These are phyloP conservation scores for Grigorovia yakushimaensis DNA, from an alignment of 805 yeast genomes.

Conservation along the genomic window DNA sequence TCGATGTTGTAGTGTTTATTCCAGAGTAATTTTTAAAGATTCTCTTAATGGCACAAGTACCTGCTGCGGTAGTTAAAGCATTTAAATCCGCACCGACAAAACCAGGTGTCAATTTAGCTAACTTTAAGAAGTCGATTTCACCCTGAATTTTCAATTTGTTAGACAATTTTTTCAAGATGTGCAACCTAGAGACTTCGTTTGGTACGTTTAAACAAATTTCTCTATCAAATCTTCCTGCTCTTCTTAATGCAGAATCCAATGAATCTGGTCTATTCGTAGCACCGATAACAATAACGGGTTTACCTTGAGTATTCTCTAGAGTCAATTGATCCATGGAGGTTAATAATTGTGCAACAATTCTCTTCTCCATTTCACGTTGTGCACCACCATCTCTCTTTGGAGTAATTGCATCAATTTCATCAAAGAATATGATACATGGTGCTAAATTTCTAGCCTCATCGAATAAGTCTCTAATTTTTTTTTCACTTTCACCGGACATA, in stretches of 20 bases:
- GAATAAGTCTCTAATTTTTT: conserved; percentile 82
- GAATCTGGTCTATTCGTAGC: conserved; percentile 97
- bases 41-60: conserved; percentile 85
- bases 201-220: conserved; percentile 96
- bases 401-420: conserved; percentile 96
- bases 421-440: conserved; percentile 87
- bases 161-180: conserved; percentile 70
- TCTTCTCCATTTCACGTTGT: conserved; percentile 93
- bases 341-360: conserved; percentile 90
- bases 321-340: conserved; percentile 92
- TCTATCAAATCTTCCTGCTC: conserved; percentile 94
- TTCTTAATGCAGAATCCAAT: conserved; percentile 83
- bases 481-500: conserved; percentile 98
- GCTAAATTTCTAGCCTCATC: conserved; percentile 87
- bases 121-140: conserved; percentile 52
- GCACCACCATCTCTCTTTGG: conserved; percentile 94
- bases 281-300: conserved; percentile 88
- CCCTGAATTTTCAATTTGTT: conserved; percentile 56
- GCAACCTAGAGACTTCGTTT: conserved; percentile 67
- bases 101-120: conserved; percentile 94
- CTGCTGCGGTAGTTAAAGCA: conserved; percentile 91
- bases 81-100: conserved; percentile 96
- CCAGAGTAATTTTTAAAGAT: conserved; percentile 44
- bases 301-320: conserved; percentile 79
- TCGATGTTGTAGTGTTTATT: too few species aligned